Evolutionary conservation across 2,329 filamentous ascomycete genomes (phyloP).

Genomic region (Seiridium cupressi): DNA sequence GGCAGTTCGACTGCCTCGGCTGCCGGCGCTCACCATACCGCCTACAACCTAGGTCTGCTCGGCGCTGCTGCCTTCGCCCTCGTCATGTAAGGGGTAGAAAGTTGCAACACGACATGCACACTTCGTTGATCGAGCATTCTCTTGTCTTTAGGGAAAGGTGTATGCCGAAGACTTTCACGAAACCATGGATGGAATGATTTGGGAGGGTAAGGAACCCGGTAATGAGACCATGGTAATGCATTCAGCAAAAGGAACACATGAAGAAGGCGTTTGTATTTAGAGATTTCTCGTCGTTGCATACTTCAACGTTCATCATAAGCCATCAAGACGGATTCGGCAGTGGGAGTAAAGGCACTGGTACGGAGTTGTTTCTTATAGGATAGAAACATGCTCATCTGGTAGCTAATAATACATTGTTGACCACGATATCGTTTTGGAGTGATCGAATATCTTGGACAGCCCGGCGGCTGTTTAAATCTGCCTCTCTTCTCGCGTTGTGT

Average conservation of each 20-base stretch:
- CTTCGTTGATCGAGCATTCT: no score
- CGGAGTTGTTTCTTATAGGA: constrained; percentile 3
- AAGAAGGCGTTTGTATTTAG: constrained; percentile 1
- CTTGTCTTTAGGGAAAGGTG: no score
- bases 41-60: not conserved
- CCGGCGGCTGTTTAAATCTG: no score
- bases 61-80: not conserved
- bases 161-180: not conserved
- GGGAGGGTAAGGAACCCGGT: not conserved
- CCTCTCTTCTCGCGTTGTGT: no score
- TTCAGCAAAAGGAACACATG: not conserved
- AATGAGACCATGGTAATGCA: not conserved
- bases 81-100: not conserved
- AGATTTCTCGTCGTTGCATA: not conserved
- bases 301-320: not conserved
- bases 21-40: not conserved
- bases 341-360: not conserved
- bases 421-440: not conserved
- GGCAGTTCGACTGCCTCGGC: not conserved
- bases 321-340: not conserved
- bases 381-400: constrained; percentile 4
- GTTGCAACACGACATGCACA: no score
- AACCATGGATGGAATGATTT: not conserved
- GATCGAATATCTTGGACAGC: no score
- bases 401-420: constrained; percentile 3